A percentile compares a stretch with the other conserved stretches of the same genome.
Conservation (phyloP, 2,329 filamentous ascomycete genomes). For the Arachnopeziza araneosa region DNA sequence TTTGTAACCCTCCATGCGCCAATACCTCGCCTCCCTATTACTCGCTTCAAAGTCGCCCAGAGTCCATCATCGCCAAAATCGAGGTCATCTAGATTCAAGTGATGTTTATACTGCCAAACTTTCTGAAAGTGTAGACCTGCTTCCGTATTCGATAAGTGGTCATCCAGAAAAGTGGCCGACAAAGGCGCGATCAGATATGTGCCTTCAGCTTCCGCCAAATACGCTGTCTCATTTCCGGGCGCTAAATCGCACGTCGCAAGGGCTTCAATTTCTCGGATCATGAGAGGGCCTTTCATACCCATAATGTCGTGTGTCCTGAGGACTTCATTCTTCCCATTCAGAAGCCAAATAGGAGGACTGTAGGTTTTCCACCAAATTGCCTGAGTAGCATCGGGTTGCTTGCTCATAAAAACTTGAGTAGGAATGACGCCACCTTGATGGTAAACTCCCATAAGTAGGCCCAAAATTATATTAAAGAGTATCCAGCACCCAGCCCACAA, state of each 20-base stretch:
- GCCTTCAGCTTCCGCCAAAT: constrained; percentile 55
- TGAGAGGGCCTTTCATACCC: constrained; percentile 56
- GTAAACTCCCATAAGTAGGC: constrained; percentile 71
- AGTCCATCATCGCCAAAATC: constrained; percentile 74
- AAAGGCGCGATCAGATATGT: constrained; percentile 69
- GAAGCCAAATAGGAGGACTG: constrained; percentile 72
- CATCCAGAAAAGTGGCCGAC: constrained; percentile 65
- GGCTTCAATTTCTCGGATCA: constrained; percentile 53
- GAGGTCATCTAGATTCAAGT: constrained; percentile 74
- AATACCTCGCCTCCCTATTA: constrained; percentile 58
- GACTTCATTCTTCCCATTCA: constrained; percentile 69
- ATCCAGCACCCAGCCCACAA: constrained; percentile 60
- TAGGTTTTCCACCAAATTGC: constrained; percentile 82
- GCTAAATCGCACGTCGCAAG: constrained; percentile 56
- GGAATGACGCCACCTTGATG: constrained; percentile 77
- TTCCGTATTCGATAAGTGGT: constrained; percentile 41
- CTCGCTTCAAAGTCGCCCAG: constrained; percentile 62
- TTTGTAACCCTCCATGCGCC: constrained; percentile 59
- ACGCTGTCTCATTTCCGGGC: constrained; percentile 46
- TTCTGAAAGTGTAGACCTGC: constrained; percentile 61
- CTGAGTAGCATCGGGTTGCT: constrained; percentile 58
- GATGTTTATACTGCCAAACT: constrained; percentile 61
- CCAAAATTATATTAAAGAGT: constrained; percentile 62
- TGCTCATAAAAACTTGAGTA: constrained; percentile 68
- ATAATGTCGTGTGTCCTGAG: constrained; percentile 69